Base-by-base conservation (phyloP, 352 stramenopile species). In the Pythium graminicola region DNA sequence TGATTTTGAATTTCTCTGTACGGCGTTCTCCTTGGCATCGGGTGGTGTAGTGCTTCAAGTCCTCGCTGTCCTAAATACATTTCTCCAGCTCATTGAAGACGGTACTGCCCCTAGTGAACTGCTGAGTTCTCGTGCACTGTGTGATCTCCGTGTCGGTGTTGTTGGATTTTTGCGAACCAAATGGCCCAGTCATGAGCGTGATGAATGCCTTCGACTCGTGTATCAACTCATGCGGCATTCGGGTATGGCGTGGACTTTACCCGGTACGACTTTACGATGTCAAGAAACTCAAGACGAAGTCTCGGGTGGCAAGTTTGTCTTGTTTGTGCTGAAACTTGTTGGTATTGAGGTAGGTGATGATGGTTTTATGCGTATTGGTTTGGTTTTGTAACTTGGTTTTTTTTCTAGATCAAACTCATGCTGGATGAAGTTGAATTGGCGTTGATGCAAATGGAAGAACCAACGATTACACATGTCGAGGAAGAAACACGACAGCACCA, bases 251-350 rank as follows among this genome's bases (percentile, higher is more conserved):
- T 89, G 79, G 81, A 81, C 87, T 64, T 53, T 89, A 1, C 61
- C 79, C 2, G 73, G 73, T 0, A 81, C 73, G 32, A 85, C 71
- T 4, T 54, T 84, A 17, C 64, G 70, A 23, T 76, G 41, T 31
- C 70, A 73, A 52, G 62, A 61, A n/a, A 60, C 64, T 1, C 62
- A 63, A 23, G 65, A 84, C 9, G 76, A 87, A 50, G 71, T 83
- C 0, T 82, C 75, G 0, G 66, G 66, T 4, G 76, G 76, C 4
- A 92, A 88, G 67, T 89, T 89, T 43, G 64, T 87, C 17, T 40
- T 89, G 11, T 76, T 92, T 19, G 52, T 89, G 26, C 64, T 92
- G 33, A 92, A 89, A 50, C 71, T 92, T 4, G 73, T 86, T n/a
- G 67, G 78, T 2, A 75, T 92, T 39, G 81, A 91, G 70, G 78